These are phyloP conservation scores for Lasiodiplodia gonubiensis DNA, from an alignment of 2,329 filamentous ascomycete species.

Conservation along the genomic window DNA sequence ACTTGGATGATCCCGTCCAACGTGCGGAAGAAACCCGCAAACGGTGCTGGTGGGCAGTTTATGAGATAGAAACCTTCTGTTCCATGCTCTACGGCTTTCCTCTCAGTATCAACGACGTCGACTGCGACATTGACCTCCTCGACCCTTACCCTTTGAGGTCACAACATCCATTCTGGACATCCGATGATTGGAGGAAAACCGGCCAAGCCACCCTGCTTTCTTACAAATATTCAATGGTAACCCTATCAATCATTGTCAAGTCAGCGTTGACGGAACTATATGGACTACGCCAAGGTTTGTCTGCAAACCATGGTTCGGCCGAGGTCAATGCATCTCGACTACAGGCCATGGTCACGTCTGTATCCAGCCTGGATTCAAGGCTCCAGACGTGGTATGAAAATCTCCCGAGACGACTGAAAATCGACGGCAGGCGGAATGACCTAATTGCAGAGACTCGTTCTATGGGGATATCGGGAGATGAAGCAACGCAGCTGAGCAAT, in stretches of 20 bases:
- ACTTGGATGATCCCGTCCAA: background rate
- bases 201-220: slow-evolving; percentile 5
- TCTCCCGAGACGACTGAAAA: background rate
- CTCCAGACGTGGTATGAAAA: background rate
- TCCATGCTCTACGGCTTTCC: slow-evolving; percentile 51
- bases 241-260: slow-evolving; percentile 9
- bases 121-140: slow-evolving; percentile 8
- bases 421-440: background rate
- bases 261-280: slow-evolving; percentile 4
- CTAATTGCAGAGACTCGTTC: too few species aligned
- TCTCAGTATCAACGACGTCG: slow-evolving; percentile 9
- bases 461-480: background rate
- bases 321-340: background rate
- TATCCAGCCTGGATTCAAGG: background rate
- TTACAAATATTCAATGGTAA: slow-evolving; percentile 7
- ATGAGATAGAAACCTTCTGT: slow-evolving; percentile 50
- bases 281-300: background rate
- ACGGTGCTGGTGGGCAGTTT: slow-evolving; percentile 51
- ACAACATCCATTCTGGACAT: background rate
- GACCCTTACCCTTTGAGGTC: slow-evolving; percentile 4
- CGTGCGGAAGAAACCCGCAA: slow-evolving; percentile 38
- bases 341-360: background rate
- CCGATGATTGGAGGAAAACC: background rate
- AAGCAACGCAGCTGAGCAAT: too few species aligned
- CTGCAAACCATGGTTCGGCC: background rate